Base-by-base conservation (phyloP, 805 yeast genomes). In the Ogataea trehaloabstinens region DNA sequence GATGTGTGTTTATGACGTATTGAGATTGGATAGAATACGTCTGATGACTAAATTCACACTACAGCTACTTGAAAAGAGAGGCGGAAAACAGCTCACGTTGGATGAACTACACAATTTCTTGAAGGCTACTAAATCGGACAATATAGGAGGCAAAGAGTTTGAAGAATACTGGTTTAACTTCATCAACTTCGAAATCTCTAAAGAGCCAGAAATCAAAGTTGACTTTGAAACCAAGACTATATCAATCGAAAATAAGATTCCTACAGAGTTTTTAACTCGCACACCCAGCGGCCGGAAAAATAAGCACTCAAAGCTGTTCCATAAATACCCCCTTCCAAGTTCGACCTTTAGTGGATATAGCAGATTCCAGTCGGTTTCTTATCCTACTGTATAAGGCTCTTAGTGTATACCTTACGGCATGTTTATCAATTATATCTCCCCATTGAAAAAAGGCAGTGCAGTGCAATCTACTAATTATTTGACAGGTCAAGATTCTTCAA, bases 91-190 rank as follows among this genome's bases (percentile, higher is more conserved):
- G 25, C 37, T 34, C 64, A 73, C 50, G 80, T 88, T 66, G 80
- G 87, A 76, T 75, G 60, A 84, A 79, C 57, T 95, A 85, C 22
- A 73, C 72, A 52, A 68, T 61, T 47, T 53, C 12, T 67, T 77
- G 37, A 88, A 95, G 60, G 87, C 86, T 10, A 75, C 70, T 31
- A 63, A 54, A 36, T 43, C 56, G 31, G 68, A 71, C 2, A 67
- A 68, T 37, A 73, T 72, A 39, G 60, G 72, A 1, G 75, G 70
- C 38, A 79, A 77, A 24, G 93, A 86, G 46, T 85, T 84, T 58
- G 82, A 83, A 48, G 83, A 78, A 42, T 69, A 85, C 42, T 88
- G 95, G 95, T 55, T 56, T 19, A 82, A 79, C 51, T 70, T 87
- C 46, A 76, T 77, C 45, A 38, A 45, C 16, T 31, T 42, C 18